A percentile compares a stretch with the other conserved stretches of the same genome.
Evolutionary conservation across 768 basidiomycete species (phyloP).

Genomic region (Hericium coralloides): DNA sequence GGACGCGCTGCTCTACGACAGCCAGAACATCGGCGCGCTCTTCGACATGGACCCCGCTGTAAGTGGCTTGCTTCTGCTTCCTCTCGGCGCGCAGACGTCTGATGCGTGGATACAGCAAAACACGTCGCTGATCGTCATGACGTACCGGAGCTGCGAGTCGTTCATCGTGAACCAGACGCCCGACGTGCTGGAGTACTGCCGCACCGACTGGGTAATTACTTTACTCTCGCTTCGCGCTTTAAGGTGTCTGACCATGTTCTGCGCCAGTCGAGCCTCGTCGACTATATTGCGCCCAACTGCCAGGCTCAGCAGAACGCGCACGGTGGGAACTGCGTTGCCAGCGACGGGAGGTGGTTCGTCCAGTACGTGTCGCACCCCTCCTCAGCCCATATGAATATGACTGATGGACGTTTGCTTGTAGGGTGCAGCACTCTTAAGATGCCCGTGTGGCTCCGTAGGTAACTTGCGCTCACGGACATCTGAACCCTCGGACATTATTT

Average conservation of each 20-base stretch:
- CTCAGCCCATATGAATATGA: neutral
- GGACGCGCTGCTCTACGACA: slow-evolving; percentile 37
- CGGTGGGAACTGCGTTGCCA: slow-evolving; percentile 39
- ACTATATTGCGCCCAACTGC: slow-evolving; percentile 37
- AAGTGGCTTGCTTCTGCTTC: neutral
- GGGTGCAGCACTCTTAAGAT: neutral
- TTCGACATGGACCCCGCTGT: slow-evolving; percentile 4
- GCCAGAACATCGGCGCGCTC: slow-evolving; percentile 33
- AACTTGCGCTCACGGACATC: neutral
- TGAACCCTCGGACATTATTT: too few relatives aligned
- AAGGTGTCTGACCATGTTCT: too few relatives aligned
- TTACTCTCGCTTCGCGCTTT: too few relatives aligned
- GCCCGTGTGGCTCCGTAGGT: neutral
- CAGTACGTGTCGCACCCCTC: slow-evolving; percentile 16
- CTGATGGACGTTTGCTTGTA: neutral
- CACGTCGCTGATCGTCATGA: slow-evolving; percentile 32
- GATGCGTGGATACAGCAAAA: slow-evolving; percentile 8
- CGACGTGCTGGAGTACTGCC: slow-evolving; percentile 32
- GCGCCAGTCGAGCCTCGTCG: slow-evolving; percentile 26
- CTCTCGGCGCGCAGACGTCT: neutral
- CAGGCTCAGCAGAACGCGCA: slow-evolving; percentile 41
- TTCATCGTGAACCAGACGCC: slow-evolving; percentile 42
- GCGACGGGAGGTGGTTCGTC: slow-evolving; percentile 39
- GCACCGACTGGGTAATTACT: slow-evolving; percentile 39
- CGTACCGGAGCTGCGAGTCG: slow-evolving; percentile 32